Conservation (phyloP, 202 grass and related monocot species). For the Digitaria exilis region DNA sequence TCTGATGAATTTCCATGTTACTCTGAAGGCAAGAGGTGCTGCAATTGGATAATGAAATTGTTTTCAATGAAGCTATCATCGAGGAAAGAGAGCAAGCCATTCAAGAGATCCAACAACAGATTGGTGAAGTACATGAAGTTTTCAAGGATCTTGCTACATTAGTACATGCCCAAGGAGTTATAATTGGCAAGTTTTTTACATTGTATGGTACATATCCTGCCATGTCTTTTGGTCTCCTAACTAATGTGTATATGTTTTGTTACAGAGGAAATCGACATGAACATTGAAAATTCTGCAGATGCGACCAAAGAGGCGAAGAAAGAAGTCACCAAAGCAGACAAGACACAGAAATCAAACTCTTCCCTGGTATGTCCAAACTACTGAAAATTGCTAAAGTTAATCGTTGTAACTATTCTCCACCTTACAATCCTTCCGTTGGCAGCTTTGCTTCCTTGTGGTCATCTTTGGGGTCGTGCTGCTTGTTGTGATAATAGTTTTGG, state of each 20-base stretch:
- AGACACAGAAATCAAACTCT: constrained; percentile 85
- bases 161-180: constrained; percentile 73
- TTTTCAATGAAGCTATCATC: constrained; percentile 86
- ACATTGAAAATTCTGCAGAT: constrained; percentile 79
- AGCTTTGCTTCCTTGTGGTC: constrained; percentile 82
- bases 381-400: not conserved
- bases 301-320: constrained; percentile 66
- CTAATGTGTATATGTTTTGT: constrained; percentile 9
- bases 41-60: constrained; percentile 86
- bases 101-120: constrained; percentile 89
- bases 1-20: constrained; percentile 33
- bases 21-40: constrained; percentile 71
- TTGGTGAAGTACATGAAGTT: constrained; percentile 82
- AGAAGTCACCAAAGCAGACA: constrained; percentile 64
- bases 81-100: constrained; percentile 92
- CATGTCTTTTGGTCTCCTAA: not conserved
- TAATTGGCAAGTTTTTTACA: constrained; percentile 63
- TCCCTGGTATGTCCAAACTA: constrained; percentile 61
- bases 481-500: constrained; percentile 82
- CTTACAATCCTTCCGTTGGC: constrained; percentile 30
- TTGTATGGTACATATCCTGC: not conserved
- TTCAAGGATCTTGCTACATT: constrained; percentile 94
- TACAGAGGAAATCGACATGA: constrained; percentile 82
- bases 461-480: constrained; percentile 85
- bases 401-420: constrained; percentile 7